Evolutionary conservation across 2,329 filamentous ascomycete genomes (phyloP), one percentile per base, ranked within the genome.

Genomic region (Cladophialophora psammophila): DNA sequence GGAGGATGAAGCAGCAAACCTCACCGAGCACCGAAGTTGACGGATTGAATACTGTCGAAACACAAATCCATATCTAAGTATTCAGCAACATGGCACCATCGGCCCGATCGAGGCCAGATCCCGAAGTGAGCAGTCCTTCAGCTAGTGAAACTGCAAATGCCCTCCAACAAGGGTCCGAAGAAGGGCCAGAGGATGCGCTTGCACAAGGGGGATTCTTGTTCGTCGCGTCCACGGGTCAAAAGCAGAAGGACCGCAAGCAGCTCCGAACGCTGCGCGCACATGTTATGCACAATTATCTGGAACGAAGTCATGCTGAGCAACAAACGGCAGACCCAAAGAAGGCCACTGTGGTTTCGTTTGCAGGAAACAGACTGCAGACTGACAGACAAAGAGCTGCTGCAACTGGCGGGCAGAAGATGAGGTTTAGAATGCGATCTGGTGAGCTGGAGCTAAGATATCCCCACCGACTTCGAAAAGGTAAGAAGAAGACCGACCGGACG

Each of bases 271-370:
- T 69, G 34, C 67, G 67, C 5, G 48, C 58, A 15, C 67, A 69
- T 59, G 67, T 69, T 20, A 66, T 66, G 67, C 63, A 63, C 64
- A 66, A 69, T n/a, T 69, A 69, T 40, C 48, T 69, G n/a, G 63
- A 45, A 31, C 59, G 60, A 35, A 53, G 9, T 10, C 38, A 66
- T 42, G 63, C 63, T 18, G 62, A 62, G 31, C 18, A 66, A 32
- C 54, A 56, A 60, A 36, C 31, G 2, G 18, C 18, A 34, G 45
- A 50, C 18, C 42, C 15, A 20, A 48, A n/a, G 9, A 31, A 42
- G 26, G 31, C 35, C 13, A 35, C 38, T 13, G 7, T 35, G 42
- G n/a, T 34, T 12, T 50, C 55, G 15, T 38, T 42, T 20, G 15
- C 42, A 15, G 54, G 34, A 1, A 45, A 8, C 3, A 26, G 8